These are phyloP conservation scores for Pulveroboletus sp. DNA, from an alignment of 768 basidiomycete species.

Conservation along the genomic window DNA sequence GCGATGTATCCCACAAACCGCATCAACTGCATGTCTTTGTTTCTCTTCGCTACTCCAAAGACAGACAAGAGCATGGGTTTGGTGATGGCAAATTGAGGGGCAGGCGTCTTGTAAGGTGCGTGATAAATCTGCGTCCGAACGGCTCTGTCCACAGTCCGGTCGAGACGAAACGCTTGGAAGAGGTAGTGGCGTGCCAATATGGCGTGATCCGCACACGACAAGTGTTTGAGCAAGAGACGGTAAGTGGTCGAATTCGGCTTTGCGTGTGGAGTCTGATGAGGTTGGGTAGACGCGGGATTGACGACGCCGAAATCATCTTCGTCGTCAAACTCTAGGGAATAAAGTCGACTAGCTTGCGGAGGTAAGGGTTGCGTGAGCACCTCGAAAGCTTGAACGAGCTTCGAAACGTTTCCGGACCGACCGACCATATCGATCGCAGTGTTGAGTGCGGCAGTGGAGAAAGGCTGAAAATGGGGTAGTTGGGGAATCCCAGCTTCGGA, in stretches of 20 bases:
- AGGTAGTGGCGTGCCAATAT: conserved; percentile 66
- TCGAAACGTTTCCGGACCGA: conserved; percentile 52
- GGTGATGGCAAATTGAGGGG: conserved; percentile 56
- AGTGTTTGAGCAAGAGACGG: conserved; percentile 54
- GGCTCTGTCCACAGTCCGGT: conserved; percentile 34
- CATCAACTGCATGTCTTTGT: conserved; percentile 56
- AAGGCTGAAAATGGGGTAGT: conserved; percentile 36
- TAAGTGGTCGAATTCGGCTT: conserved; percentile 66
- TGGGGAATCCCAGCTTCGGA: conserved; percentile 11
- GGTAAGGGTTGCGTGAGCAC: conserved; percentile 72
- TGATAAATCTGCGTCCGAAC: conserved; percentile 34
- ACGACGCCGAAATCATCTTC: conserved; percentile 52
- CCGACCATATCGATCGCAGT: conserved; percentile 71
- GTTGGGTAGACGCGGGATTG: conserved; percentile 36
- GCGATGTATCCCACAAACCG: conserved; percentile 53
- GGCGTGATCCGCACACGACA: conserved; percentile 45
- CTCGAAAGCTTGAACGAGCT: conserved; percentile 73
- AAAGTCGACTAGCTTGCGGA: conserved; percentile 39
- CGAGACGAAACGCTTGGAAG: conserved; percentile 46
- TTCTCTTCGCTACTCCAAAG: conserved; percentile 53
- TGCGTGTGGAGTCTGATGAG: conserved; percentile 40
- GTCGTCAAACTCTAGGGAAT: conserved; percentile 58
- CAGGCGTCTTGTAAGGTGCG: conserved; percentile 32
- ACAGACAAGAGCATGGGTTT: conserved; percentile 54
- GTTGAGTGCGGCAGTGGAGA: conserved; percentile 67